Evolutionary conservation across 2,329 filamentous ascomycete species (phyloP).

Genomic region (Fusarium foetens): DNA sequence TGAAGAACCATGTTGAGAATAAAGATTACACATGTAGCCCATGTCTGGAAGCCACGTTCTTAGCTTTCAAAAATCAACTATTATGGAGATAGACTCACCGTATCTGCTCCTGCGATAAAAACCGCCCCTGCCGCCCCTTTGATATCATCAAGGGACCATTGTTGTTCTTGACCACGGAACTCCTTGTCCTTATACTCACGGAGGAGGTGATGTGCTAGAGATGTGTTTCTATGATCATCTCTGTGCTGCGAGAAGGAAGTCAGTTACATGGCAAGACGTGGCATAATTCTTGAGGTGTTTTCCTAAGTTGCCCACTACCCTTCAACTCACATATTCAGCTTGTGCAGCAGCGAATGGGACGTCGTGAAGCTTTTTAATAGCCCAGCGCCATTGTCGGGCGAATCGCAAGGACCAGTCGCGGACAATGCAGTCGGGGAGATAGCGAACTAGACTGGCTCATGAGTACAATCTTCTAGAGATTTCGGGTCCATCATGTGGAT

Average conservation of each 20-base stretch:
- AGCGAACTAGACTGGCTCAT: constrained; percentile 33
- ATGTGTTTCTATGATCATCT: constrained; percentile 32
- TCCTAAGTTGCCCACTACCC: not conserved
- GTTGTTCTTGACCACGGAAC: constrained; percentile 14
- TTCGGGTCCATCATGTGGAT: not conserved
- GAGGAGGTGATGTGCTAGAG: constrained; percentile 44
- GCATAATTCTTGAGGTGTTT: not conserved
- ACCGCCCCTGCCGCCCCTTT: constrained; percentile 61
- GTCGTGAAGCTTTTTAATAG: constrained; percentile 48
- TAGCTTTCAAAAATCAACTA: constrained; percentile 38
- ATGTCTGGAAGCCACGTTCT: constrained; percentile 34
- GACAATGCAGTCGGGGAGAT: constrained; percentile 45
- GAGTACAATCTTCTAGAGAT: not conserved
- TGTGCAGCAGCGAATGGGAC: constrained; percentile 46
- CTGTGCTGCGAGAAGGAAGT: constrained; percentile 20
- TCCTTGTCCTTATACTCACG: constrained; percentile 29
- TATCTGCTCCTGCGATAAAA: constrained; percentile 61
- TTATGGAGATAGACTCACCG: constrained; percentile 42
- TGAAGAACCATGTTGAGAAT: constrained; percentile 56
- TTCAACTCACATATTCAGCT: constrained; percentile 41
- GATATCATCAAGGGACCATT: constrained; percentile 55
- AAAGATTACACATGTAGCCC: constrained; percentile 50
- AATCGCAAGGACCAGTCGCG: constrained; percentile 48
- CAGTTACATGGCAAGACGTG: not conserved
- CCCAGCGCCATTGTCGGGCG: constrained; percentile 49